Base-by-base conservation (phyloP, 2,329 filamentous ascomycete genomes). In the Rhinocladiella similis region DNA sequence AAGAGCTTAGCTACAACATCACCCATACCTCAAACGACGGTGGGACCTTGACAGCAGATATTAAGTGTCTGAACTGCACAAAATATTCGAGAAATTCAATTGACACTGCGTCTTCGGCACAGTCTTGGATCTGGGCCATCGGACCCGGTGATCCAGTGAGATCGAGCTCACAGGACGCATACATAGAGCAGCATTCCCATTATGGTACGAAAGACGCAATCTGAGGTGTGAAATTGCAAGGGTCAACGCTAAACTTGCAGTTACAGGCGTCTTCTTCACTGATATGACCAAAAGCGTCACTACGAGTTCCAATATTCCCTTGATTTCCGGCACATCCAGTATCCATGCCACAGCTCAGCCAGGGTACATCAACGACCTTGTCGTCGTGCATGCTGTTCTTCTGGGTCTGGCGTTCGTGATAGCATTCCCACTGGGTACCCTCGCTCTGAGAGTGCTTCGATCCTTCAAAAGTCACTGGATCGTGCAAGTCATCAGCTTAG, bases 391-490 rank as follows among this genome's bases (percentile, higher is more conserved):
- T 57, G 70, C 63, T 3, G 60, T 67, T 2, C 61, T 71, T 45
- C 70, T 71, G 64, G 64, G 61, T 39, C 27, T 69, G 18, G 69
- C 68, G 0, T 70, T 72, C 59, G 56, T 71, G 7, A 53, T 70
- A 35, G 55, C 70, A 27, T 70, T 70, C 45, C 70, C 70, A 3
- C 35, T 68, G 3, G 70, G 70, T 10, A 65, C 67, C 2, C 47
- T 71, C n/a, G 52, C 70, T 2, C 68, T 74, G 1, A 61, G 75
- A 42, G 65, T 67, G 47, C 69, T 69, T 51, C 72, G 39, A 14
- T 41, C 57, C 5, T 56, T 75, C n/a, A 67, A 66, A 36, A 64
- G 73, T 14, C 77, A 79, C 60, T 67, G 73, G 18, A 64, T 69
- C 1, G 63, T 73, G 6, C 73, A 75, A 27, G 60, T 68, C 1